Conservation (phyloP, 2,329 filamentous ascomycete species). For the Cercospora citrullina region DNA sequence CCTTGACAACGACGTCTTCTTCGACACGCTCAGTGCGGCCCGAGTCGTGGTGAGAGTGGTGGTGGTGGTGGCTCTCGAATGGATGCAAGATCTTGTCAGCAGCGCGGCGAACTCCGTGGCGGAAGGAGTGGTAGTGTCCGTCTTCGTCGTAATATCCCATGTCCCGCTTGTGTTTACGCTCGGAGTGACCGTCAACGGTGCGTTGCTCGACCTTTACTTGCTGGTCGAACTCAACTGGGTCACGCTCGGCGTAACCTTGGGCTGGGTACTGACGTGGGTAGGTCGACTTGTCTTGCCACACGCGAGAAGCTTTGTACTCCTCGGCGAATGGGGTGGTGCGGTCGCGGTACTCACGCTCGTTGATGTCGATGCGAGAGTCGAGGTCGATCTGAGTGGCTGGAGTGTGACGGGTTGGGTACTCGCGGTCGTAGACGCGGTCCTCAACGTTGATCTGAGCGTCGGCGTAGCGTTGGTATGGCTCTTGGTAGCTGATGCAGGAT, state of each 20-base stretch:
- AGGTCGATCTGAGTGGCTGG: conserved; percentile 54
- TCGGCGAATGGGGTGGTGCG: conserved; percentile 42
- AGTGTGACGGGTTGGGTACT: conserved; percentile 50
- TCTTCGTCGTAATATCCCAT: conserved; percentile 83
- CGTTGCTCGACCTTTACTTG: conserved; percentile 55
- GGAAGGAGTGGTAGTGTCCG: conserved; percentile 73
- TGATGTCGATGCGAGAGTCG: conserved; percentile 58
- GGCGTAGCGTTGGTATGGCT: conserved; percentile 58
- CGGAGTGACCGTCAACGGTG: conserved; percentile 50
- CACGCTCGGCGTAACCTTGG: conserved; percentile 42
- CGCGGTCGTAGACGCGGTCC: conserved; percentile 49
- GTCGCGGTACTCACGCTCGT: conserved; percentile 51
- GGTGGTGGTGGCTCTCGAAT: conserved; percentile 57
- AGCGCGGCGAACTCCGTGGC: conserved; percentile 67
- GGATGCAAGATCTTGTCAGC: conserved; percentile 66
- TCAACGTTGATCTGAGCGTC: conserved; percentile 69
- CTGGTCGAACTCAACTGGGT: conserved; percentile 40
- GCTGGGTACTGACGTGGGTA: conserved; percentile 41
- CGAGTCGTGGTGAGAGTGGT: conserved; percentile 38
- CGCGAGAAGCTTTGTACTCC: conserved; percentile 41
- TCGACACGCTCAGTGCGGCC: conserved; percentile 36
- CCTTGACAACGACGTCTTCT: conserved; percentile 53
- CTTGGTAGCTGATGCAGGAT: conserved; percentile 52
- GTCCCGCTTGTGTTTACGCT: conserved; percentile 54
- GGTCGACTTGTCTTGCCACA: conserved; percentile 44